Conservation (phyloP, 192 early-diverging fungal species). For the Backusella sp. region DNA sequence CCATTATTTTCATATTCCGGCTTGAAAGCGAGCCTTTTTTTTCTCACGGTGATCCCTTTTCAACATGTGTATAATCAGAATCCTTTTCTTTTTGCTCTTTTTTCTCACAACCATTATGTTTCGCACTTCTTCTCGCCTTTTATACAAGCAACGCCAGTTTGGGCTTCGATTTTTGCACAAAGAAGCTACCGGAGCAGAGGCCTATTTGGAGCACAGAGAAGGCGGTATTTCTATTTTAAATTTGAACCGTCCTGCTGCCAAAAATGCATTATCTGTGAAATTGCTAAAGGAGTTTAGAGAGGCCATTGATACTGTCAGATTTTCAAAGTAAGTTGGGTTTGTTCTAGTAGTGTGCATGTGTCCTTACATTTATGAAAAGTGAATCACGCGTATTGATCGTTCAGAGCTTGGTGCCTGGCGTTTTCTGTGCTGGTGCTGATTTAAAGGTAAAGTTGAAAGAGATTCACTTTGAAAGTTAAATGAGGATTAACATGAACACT, state of each 20-base stretch:
- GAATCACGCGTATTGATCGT: conserved; percentile 78
- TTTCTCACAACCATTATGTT: conserved; percentile 1
- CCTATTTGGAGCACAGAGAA: conserved; percentile 40
- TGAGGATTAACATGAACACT: background rate
- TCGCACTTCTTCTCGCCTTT: background rate
- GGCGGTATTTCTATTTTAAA: conserved; percentile 79
- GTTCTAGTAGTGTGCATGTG: background rate
- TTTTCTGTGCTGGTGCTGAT: conserved; percentile 96
- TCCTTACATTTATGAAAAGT: conserved; percentile 24
- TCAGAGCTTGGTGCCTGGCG: conserved; percentile 71
- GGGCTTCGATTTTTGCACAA: background rate
- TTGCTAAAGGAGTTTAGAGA: conserved; percentile 70
- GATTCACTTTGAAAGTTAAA: background rate
- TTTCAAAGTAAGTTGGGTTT: conserved; percentile 51
- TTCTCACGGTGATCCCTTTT: background rate
- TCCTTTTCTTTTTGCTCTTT: background rate
- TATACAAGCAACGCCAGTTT: background rate
- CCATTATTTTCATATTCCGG: too few relatives aligned
- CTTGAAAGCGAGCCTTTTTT: background rate
- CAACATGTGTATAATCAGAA: background rate
- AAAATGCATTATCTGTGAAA: conserved; percentile 86
- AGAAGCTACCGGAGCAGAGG: conserved; percentile 16
- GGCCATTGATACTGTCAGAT: conserved; percentile 62
- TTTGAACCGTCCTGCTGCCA: conserved; percentile 81
- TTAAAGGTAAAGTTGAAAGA: conserved; percentile 62